phyloP scores from a whole-genome alignment of 2,329 filamentous ascomycete genomes.

The Neopestalotiopsis sp. region DNA sequence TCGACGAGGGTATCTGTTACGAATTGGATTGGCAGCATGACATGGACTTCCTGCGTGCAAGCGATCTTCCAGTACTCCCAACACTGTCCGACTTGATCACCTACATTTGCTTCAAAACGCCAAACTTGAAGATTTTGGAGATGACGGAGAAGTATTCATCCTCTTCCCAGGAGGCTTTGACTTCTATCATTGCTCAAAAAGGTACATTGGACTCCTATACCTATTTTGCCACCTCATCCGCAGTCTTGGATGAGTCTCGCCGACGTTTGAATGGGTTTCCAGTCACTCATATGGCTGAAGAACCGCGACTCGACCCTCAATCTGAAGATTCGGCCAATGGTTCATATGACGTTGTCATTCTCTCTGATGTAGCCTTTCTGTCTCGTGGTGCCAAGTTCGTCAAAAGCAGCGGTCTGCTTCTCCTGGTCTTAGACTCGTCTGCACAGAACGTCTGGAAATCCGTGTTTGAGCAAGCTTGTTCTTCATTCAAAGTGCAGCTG shows the following conservation, averaged over 20 bases:
- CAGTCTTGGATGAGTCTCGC: neutral
- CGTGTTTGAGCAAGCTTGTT: too few species aligned
- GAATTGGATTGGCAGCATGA: constrained; percentile 22
- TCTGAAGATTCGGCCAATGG: too few species aligned
- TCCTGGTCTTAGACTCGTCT: too few species aligned
- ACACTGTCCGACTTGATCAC: constrained; percentile 18
- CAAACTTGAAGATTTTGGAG: constrained; percentile 10
- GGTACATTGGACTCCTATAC: constrained; percentile 15
- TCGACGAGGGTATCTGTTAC: constrained; percentile 18
- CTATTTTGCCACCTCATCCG: constrained; percentile 7
- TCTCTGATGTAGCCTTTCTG: too few species aligned
- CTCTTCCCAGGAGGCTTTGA: neutral
- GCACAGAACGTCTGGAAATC: too few species aligned
- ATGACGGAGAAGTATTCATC: neutral
- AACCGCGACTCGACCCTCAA: neutral
- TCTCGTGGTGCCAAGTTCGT: too few species aligned
- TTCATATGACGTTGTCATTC: too few species aligned
- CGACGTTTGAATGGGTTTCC: constrained; percentile 1
- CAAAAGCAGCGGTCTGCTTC: too few species aligned
- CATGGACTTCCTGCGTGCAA: constrained; percentile 18
- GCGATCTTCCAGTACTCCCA: constrained; percentile 8
- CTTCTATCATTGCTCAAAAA: constrained; percentile 5
- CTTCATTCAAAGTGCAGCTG: too few species aligned
- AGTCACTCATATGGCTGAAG: constrained; percentile 2
- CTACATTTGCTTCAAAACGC: constrained; percentile 20